Evolutionary conservation across 2,329 filamentous ascomycete genomes (phyloP), one percentile per base, ranked within the genome.

Genomic region (Aspergillus hortae): DNA sequence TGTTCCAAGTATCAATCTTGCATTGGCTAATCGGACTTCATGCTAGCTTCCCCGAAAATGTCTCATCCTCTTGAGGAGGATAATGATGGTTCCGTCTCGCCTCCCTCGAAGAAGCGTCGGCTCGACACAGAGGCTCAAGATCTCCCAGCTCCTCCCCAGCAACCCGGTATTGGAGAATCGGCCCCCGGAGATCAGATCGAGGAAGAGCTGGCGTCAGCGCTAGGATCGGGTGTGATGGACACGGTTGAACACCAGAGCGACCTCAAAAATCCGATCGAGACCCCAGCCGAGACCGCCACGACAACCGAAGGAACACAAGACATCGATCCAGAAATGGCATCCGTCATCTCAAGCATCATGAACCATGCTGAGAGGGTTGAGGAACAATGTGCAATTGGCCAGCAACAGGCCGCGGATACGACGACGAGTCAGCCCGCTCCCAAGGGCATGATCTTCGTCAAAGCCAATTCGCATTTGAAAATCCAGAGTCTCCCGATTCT

Each of bases 401-500:
- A 66, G 44, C 67, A 71, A 56, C 66, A 69, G 42, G 36, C 65
- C 36, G 56, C 58, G n/a, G 61, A 67, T 5, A 58, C 57, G 40
- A 23, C 15, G 10, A 48, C 59, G 15, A 67, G 64, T 10, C 65
- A 67, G 42, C 53, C 62, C 1, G 62, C 67, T 21, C 61, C 66
- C 10, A 68, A 68, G 50, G 67, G 62, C 14, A 61, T 71, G 54
- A 67, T 67, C 14, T 73, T 72, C 53, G 62, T 74, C 25, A 75
- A 74, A 53, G 71, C 73, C 40, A 74, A 72, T 51, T 71, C 71
- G 6, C 70, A 73, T 40, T 62, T 84, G 56, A 81, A 81, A 61
- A 77, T 83, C 17, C 78, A 85, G 57, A 84, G 81, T 63, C 65
- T 86, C 30, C 78, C 82, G 9, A 81, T 85, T 30, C 68, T 86